phyloP scores from a whole-genome alignment of 2,329 filamentous ascomycete genomes.

The Venturia effusa region DNA sequence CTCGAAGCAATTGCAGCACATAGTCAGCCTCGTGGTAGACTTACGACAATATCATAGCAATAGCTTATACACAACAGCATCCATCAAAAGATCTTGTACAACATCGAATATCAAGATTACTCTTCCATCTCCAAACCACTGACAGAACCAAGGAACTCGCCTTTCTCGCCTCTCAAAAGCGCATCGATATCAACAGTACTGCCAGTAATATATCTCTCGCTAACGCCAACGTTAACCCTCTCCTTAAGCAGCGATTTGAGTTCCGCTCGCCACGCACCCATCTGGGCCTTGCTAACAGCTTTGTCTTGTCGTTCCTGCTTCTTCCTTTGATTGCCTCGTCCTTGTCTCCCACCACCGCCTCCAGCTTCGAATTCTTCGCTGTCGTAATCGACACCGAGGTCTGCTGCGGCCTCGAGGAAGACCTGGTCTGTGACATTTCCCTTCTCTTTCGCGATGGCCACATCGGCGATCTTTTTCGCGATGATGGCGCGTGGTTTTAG shows the following conservation, averaged over 20 bases:
- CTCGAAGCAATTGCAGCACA: neutral
- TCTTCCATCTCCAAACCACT: slow-evolving; percentile 5
- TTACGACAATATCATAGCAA: neutral
- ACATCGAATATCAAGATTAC: neutral
- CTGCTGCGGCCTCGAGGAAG: slow-evolving; percentile 74
- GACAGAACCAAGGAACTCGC: slow-evolving; percentile 10
- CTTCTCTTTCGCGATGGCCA: slow-evolving; percentile 76
- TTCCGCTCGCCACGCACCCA: slow-evolving; percentile 59
- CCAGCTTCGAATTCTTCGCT: slow-evolving; percentile 66
- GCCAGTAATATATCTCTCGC: slow-evolving; percentile 74
- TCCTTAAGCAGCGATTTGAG: slow-evolving; percentile 58
- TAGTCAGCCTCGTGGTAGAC: neutral
- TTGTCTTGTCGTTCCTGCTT: slow-evolving; percentile 63
- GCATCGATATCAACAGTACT: slow-evolving; percentile 64
- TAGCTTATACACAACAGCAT: neutral
- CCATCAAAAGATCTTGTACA: neutral
- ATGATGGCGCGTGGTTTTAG: slow-evolving; percentile 68
- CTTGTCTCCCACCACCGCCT: slow-evolving; percentile 43
- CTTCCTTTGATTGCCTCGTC: slow-evolving; percentile 60
- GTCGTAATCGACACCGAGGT: slow-evolving; percentile 89
- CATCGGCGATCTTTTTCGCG: slow-evolving; percentile 80
- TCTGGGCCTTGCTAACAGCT: slow-evolving; percentile 59
- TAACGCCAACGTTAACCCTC: slow-evolving; percentile 78
- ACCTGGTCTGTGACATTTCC: slow-evolving; percentile 73
- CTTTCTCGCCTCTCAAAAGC: slow-evolving; percentile 46